Base-by-base conservation (phyloP, 768 basidiomycete genomes). In the Lactifluus pinguis region DNA sequence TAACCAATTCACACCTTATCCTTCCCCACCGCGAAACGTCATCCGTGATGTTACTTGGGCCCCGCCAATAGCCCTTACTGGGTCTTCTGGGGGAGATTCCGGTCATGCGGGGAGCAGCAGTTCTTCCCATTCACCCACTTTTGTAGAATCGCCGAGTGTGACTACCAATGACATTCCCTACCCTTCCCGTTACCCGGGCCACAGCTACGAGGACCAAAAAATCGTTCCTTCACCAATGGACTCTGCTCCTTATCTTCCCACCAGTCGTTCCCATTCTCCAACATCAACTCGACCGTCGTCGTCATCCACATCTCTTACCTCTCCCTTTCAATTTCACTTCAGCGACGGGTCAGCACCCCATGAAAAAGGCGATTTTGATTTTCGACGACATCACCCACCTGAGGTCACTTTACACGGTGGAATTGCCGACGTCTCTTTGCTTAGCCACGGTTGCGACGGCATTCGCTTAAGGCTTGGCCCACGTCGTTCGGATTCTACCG, bases 321-420 rank as follows among this genome's bases (percentile, higher is more conserved):
- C 86, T 61, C 77, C 85, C 3, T 88, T 85, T 68, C 84, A 80
- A 64, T 87, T 87, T 65, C 73, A 80, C 3, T 87, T 85, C 68
- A 75, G 82, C 42, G 84, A 86, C 55, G 75, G 75, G 41, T 59
- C 78, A 52, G 71, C 78, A 54, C 67, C 75, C 44, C 81, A 82
- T 61, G 84, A 87, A 57, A 79, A 83, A 50, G 49, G 80, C 59
- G 85, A 86, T 52, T 86, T 83, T 71, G 83, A 83, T 72, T 87
- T 82, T 68, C 82, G 85, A 67, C 80, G 84, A 61, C 78, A 80
- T 64, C 81, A 80, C 62, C 73, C 74, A 60, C 74, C 85, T 47
- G 84, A 88, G 61, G 79, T 88, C 51, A 83, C 84, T 10, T 78
- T 89, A 39, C 86, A 88, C 59, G 85, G 85, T 50, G 86, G 86